phyloP scores from a whole-genome alignment of 208 protist genomes.

The Acanthamoeba triangularis region DNA sequence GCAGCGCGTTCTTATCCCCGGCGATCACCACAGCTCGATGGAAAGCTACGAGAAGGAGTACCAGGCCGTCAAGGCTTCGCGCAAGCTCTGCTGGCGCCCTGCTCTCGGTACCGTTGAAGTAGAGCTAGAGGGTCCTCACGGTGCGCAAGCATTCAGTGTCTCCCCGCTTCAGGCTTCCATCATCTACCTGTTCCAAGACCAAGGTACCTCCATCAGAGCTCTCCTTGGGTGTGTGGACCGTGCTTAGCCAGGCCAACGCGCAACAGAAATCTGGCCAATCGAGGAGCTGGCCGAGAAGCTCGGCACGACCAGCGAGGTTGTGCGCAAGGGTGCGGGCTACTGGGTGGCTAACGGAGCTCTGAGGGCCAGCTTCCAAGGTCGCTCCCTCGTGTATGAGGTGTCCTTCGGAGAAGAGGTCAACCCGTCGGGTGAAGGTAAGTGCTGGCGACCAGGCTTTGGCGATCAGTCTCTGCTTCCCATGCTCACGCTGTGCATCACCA shows the following conservation, averaged over 20 bases:
- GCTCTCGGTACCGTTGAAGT: constrained; percentile 46
- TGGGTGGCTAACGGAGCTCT: constrained; percentile 58
- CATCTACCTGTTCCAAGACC: constrained; percentile 66
- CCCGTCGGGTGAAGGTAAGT: not conserved
- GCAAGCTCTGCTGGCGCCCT: constrained; percentile 42
- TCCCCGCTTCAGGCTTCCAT: constrained; percentile 67
- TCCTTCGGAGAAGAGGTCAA: not conserved
- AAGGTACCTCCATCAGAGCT: not conserved
- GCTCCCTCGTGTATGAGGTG: constrained; percentile 31
- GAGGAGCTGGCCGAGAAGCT: constrained; percentile 49
- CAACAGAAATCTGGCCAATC: constrained; percentile 16
- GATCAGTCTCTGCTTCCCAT: not conserved
- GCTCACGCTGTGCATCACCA: not conserved
- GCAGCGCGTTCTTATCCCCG: not conserved
- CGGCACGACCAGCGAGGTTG: not conserved
- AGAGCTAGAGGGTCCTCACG: constrained; percentile 35
- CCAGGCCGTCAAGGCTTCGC: not conserved
- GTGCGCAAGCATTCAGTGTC: not conserved
- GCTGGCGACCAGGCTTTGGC: not conserved
- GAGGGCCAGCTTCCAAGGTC: constrained; percentile 43
- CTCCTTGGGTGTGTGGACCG: not conserved
- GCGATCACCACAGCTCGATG: not conserved
- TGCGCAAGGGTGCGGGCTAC: constrained; percentile 4
- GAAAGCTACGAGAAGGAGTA: constrained; percentile 61
- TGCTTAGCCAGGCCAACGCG: not conserved